Evolutionary conservation across 1,284 basidiomycete species (phyloP).

Genomic region (Pisolithus thermaeus): DNA sequence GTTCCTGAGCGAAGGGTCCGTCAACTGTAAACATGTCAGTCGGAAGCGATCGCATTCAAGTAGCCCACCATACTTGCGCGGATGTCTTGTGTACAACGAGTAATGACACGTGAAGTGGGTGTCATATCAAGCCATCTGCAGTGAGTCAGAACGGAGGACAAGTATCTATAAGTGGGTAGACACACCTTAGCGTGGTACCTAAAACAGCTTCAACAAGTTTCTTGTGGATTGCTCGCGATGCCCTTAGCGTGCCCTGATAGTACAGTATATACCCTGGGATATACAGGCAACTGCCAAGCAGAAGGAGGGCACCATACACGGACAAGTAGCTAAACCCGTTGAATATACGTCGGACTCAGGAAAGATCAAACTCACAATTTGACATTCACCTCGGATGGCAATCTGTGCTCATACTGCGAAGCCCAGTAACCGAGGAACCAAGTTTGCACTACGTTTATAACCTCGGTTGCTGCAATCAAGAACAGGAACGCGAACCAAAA

Average conservation of each 20-base stretch:
- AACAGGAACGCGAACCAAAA: constrained; percentile 35
- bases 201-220: constrained; percentile 53
- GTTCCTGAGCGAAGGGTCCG: constrained; percentile 17
- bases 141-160: not conserved
- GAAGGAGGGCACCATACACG: constrained; percentile 29
- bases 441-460: constrained; percentile 32
- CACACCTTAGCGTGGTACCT: constrained; percentile 46
- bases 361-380: constrained; percentile 23
- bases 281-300: constrained; percentile 16
- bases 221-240: constrained; percentile 53
- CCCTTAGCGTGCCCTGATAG: constrained; percentile 42
- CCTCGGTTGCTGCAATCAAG: constrained; percentile 21
- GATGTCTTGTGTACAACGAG: constrained; percentile 18
- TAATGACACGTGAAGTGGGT: constrained; percentile 46
- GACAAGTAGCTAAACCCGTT: constrained; percentile 31
- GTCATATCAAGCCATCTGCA: constrained; percentile 46
- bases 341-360: not conserved
- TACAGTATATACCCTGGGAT: constrained; percentile 26
- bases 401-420: constrained; percentile 37
- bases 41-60: not conserved
- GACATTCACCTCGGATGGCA: constrained; percentile 26
- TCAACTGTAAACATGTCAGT: constrained; percentile 13
- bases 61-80: constrained; percentile 8
- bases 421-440: constrained; percentile 54
- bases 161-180: not conserved